These are phyloP conservation scores for Plasmodium gallinaceum DNA, from an alignment of 169 alveolate species.

Conservation along the genomic window DNA sequence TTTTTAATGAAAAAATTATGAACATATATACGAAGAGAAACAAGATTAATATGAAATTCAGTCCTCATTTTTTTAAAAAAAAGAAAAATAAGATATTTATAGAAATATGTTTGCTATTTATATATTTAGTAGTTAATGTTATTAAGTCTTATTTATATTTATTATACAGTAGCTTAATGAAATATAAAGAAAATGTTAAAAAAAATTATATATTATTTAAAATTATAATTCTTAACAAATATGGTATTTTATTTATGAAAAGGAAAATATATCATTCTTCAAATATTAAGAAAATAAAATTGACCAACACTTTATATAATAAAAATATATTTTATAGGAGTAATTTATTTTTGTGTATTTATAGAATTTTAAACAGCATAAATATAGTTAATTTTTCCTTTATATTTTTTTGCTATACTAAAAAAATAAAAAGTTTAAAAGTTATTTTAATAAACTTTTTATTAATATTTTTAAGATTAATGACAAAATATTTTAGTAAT, in stretches of 20 bases:
- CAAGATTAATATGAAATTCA: too few species aligned
- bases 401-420: neutral
- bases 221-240: constrained; percentile 21
- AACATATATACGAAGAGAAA: too few species aligned
- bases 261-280: neutral
- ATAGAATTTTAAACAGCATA: neutral
- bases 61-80: too few species aligned
- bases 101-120: neutral
- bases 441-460: constrained; percentile 2
- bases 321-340: neutral
- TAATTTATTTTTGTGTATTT: neutral
- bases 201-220: constrained; percentile 23
- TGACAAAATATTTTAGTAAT: neutral
- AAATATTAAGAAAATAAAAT: too few species aligned
- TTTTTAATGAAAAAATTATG: too few species aligned
- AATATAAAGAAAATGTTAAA: constrained; percentile 7
- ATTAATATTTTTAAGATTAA: constrained; percentile 21
- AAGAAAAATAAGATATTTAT: too few species aligned
- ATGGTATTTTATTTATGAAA: neutral
- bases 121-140: constrained; percentile 7
- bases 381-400: neutral
- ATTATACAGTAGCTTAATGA: constrained; percentile 3
- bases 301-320: neutral
- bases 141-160: constrained; percentile 11
- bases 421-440: neutral